Base-by-base conservation (phyloP, 176 grass and related monocot genomes). In the Alloteropsis semialata region DNA sequence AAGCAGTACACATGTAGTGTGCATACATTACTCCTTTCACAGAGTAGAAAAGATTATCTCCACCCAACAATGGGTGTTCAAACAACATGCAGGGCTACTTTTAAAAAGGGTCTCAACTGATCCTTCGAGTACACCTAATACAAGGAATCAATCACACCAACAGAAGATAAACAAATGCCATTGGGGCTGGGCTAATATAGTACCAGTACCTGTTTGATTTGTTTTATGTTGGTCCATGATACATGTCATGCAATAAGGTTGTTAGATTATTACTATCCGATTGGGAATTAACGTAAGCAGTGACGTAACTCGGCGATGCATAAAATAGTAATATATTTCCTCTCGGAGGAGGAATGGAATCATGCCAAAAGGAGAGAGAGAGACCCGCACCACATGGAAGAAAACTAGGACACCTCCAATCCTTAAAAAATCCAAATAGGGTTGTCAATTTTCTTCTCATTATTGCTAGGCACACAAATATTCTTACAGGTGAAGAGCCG, bases 281-380 rank as follows among this genome's bases (percentile, higher is more conserved):
- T 45, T 63, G 81, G 65, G 84, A 82, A 82, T 87, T 86, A 86
- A 89, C 90, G 93, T 96, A 92, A 96, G 93, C 90, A 88, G 80
- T 96, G 93, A 96, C 93, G 93, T 43, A 90, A 24, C 18, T 59
- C 38, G 22, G 28, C 15, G 27, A 41, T 27, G 9, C 50, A 63
- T 65, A 89, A 82, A 89, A 87, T 81, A 84, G 54, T 50, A 71
- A 78, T 75, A 92, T 87, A 77, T 74, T 73, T 39, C 24, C 88
- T 83, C 58, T 90, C 81, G 25, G 55, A 74, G 50, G 71, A 56
- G 75, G 82, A 95, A 90, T 83, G 75, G 85, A 92, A 92, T 85
- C 90, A 88, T 85, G 85, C 84, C 48, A 78, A 86, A 81, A 84
- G 77, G 60, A 72, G 76, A 53, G 74, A 53, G 74, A 65, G 55